Evolutionary conservation across 2,329 filamentous ascomycete species (phyloP), one percentile per base, ranked within the genome.

Genomic region (Ophiostoma sp.): DNA sequence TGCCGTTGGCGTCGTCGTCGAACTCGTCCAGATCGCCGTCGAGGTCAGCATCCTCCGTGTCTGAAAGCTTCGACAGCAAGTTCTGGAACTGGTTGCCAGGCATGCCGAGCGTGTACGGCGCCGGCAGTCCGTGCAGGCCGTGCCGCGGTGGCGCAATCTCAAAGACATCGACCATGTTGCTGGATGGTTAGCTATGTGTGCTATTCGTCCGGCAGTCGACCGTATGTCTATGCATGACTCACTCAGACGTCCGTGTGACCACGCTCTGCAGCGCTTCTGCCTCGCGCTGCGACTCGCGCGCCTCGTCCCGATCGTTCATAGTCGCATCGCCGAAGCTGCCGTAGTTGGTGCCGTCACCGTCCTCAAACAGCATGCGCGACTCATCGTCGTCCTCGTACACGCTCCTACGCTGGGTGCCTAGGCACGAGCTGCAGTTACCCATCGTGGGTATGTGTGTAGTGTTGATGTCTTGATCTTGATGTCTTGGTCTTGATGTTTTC

Each of bases 161-260:
- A 77, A 88, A 89, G 64, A 89, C 85, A 74, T 89, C 87, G 70
- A 89, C 86, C 78, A 89, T 85, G 73, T 88, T 87, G 74, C 87
- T 89, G 74, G 12, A 4, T 18, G 8, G 64, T 65, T 65, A 65
- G 64, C 6, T 16, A 36, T 9, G 7, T 1, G 36, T 16, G 27
- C 27, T 27, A 27, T 27, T 27, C 2, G 27, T 27, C 27, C 27
- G 27, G 27, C 27, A 27, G 27, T 27, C 27, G 27, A 27, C 27
- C 27, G 14, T 52, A 18, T 8, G 14, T 52, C n/a, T 18, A 40
- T 41, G 7, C 18, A 55, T 58, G 41, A 42, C 27, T 74, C 80
- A 89, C 87, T 87, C 85, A 64, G 87, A 87, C 65, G 87, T 89
- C 72, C 84, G 84, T 63, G 85, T 84, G 44, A 89, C 85, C 4